Evolutionary conservation across 2,329 filamentous ascomycete species (phyloP), one percentile per base, ranked within the genome.

Genomic region (Alternaria gansuensis): DNA sequence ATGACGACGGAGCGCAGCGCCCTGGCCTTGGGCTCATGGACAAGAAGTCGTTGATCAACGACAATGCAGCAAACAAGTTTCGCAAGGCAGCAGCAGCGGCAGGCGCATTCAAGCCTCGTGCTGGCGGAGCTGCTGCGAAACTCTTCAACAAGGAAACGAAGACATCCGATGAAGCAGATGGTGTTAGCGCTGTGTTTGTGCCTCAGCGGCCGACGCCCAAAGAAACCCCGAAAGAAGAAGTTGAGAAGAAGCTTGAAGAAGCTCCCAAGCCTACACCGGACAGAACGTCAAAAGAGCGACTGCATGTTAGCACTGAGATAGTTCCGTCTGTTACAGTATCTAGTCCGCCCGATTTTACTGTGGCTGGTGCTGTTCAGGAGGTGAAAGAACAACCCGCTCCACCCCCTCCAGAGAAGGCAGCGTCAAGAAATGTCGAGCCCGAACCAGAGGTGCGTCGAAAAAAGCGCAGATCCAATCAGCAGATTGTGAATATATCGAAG

Each of bases 1-100:
- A 85, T 28, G 83, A 84, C 43, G 82, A 84, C 33, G 84, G 82
- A 46, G 76, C 78, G 29, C 81, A 84, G 65, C 82, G 91, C n/a
- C 92, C 92, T 17, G 93, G 92, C 1, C 83, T 96, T 6, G 92
- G 92, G 0, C 92, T 93, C 2, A 97, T 97, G 93, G 90, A 97
- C 69, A 94, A 92, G 77, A 87, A 89, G 63, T 92, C 91, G 0
- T 87, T 87, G 61, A 89, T 88, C 1, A 88, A 85, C 62, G 84
- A 83, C n/a, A 89, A 95, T 56, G 83, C 95, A 68, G 91, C 91
- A 21, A 89, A 86, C 34, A 84, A 86, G 5, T 86, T 97, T 61
- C 90, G 91, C 79, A 96, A 92, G 77, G 92, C 92, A 24, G 92
- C 92, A 0, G 87, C 84, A 71, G 67, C 65, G 45, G 89, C 88